Evolutionary conservation across 225 moss, liverwort and hornwort genomes (phyloP), one percentile per base, ranked within the genome.

Genomic region (Physcomitrellopsis africana): DNA sequence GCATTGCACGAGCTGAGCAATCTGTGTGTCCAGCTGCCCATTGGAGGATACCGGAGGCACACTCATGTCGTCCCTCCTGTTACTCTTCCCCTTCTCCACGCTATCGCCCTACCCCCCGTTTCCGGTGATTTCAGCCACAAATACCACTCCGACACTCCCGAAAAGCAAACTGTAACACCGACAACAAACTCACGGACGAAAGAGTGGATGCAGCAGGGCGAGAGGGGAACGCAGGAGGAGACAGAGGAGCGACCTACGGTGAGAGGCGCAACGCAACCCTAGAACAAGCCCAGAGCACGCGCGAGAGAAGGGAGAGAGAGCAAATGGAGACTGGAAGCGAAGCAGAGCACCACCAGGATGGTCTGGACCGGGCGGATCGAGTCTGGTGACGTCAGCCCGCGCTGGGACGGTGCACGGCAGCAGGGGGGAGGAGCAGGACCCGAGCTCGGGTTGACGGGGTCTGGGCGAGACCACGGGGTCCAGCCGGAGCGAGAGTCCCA

Each of bases 21-120:
- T 82, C 74, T 80, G 81, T 11, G 81, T 85, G 65, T 86, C 86
- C 63, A 83, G 81, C 83, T 86, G 84, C 26, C 83, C 86, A 74
- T 76, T 83, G 16, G 86, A 86, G 19, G 83, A 80, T 49, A 81
- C 78, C 42, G 75, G 80, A 56, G 80, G 70, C 17, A 68, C 61
- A 75, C 78, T 83, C 83, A 86, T 83, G 63, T 46, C 70, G 62
- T 11, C 71, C 61, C 51, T 63, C 69, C 2, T 55, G 54, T 43
- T 11, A 20, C 27, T 7, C 2, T 18, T 18, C 43, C 5, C 8
- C 68, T 14, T 66, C 47, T 45, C 22, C 56, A 9, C 49, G 10
- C 51, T 47, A 24, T 24, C 24, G 24, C 41, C 17, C 65, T 46
- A 27, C 41, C 46, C 22, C 63, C 51, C 45, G 72, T 49, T 65